Evolutionary conservation across 305 asterid genomes (phyloP).

Genomic region (Nicotiana rustica): DNA sequence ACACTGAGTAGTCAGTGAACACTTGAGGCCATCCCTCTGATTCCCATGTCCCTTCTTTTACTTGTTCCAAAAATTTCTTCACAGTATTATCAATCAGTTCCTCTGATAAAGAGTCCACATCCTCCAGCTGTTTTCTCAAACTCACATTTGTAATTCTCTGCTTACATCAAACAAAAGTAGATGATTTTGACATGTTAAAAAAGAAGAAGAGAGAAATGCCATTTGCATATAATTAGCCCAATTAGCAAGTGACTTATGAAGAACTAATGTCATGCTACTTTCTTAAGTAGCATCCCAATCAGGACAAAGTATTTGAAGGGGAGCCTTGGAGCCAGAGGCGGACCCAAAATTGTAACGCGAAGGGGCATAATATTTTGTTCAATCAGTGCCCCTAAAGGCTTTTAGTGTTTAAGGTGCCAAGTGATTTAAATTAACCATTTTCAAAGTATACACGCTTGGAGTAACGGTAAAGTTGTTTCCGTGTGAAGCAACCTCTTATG

Average conservation of each 20-base stretch:
- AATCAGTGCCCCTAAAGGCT: too few relatives aligned
- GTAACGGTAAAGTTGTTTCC: too few relatives aligned
- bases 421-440: too few relatives aligned
- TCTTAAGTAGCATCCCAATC: background rate
- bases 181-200: background rate
- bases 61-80: conserved; percentile 65
- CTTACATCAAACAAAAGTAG: background rate
- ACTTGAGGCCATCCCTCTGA: conserved; percentile 85
- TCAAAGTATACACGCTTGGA: too few relatives aligned
- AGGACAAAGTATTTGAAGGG: background rate
- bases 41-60: conserved; percentile 75
- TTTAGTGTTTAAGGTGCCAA: too few relatives aligned
- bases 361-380: too few relatives aligned
- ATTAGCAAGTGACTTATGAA: background rate
- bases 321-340: too few relatives aligned
- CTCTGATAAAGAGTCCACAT: conserved; percentile 62
- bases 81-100: conserved; percentile 64
- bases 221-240: background rate
- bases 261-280: background rate
- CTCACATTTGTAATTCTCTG: conserved; percentile 71
- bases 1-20: conserved; percentile 79
- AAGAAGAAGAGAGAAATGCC: background rate
- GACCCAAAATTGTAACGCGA: too few relatives aligned
- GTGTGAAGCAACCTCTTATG: too few relatives aligned
- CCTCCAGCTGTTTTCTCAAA: conserved; percentile 68